Base-by-base conservation (phyloP, 768 basidiomycete species). In the Terana coerulea region DNA sequence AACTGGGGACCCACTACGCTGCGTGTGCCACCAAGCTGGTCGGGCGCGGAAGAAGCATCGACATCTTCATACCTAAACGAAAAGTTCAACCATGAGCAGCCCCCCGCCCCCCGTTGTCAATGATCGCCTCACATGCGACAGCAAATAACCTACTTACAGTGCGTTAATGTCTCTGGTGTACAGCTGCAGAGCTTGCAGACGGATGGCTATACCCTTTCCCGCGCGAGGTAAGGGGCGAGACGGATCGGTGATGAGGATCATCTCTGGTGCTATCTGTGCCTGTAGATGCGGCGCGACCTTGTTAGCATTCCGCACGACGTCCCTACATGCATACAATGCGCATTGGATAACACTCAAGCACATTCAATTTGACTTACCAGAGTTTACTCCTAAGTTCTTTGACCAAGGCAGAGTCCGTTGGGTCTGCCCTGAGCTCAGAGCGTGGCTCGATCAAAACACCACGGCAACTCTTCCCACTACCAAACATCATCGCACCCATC, bases 211-310 rank as follows among this genome's bases (percentile, higher is more conserved):
- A 15, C 55, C 58, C 37, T 59, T 59, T 3, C 21, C 42, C 2
- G 55, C 41, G 19, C 47, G 52, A 7, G 55, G 49, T 17, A 59
- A 39, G 8, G 58, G 58, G 24, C 57, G 56, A 0, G 29, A 9
- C n/a, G 52, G 52, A 29, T 48, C 46, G 3, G 52, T 22, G 12
- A 59, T 31, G 2, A 59, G 2, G 26, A 59, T 53, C 44, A 55
- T 59, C 44, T 69, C 67, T 56, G 63, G 67, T 55, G 62, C 66
- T 9, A 69, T 59, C 17, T 62, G 30, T 3, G 67, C 64, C 73
- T 75, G 61, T 52, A 67, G 64, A 1, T 58, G 33, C 4, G 65
- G 65, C 4, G 67, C 63, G 11, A 53, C 42, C n/a, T 33, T 30
- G 34, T 67, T 65, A 3, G 60, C 62, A 22, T 53, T 21, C 37